Base-by-base conservation (phyloP, 768 basidiomycete species). In the Clathrus columnatus region DNA sequence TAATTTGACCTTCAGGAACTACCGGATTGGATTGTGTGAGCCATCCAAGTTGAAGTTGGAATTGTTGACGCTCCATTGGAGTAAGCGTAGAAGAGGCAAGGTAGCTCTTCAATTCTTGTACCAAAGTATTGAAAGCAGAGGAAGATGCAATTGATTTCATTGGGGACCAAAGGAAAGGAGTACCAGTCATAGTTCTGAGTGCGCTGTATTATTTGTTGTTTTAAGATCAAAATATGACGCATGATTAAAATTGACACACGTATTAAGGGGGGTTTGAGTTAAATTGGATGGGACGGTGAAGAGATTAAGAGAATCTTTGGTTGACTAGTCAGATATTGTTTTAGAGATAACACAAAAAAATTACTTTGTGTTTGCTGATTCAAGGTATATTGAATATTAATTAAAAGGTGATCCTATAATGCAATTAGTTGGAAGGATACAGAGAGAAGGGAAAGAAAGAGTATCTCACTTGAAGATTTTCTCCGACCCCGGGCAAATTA, bases 401-500 rank as follows among this genome's bases (percentile, higher is more conserved):
- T 36, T n/a, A 36, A 8, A 14, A 36, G 7, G n/a, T 36, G 36
- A 8, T 36, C 36, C 36, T 36, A n/a, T 14, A 2, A 11, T 14
- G n/a, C 14, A 14, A 36, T 36, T 11, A 36, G n/a, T 36, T 8
- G n/a, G 36, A n/a, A n/a, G 4, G 36, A 36, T 36, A 36, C 36
- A 36, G 10, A 36, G 5, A 6, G 29, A 5, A 7, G 6, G 23
- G 11, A 4, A 6, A 16, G 26, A 23, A 49, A n/a, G 18, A 6
- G 7, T 20, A 24, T 8, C 30, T 30, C 7, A 49, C 48, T 16
- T 49, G 48, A 6, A 21, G 23, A 16, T 49, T 49, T 49, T 49
- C 83, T 10, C 89, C 88, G 0, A 93, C 88, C 17, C 83, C 84
- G 1, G 86, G 85, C 14, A 90, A 76, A 52, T 87, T 80, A 14